Evolutionary conservation across 352 stramenopile genomes (phyloP).

Genomic region (Pythium aquatile): DNA sequence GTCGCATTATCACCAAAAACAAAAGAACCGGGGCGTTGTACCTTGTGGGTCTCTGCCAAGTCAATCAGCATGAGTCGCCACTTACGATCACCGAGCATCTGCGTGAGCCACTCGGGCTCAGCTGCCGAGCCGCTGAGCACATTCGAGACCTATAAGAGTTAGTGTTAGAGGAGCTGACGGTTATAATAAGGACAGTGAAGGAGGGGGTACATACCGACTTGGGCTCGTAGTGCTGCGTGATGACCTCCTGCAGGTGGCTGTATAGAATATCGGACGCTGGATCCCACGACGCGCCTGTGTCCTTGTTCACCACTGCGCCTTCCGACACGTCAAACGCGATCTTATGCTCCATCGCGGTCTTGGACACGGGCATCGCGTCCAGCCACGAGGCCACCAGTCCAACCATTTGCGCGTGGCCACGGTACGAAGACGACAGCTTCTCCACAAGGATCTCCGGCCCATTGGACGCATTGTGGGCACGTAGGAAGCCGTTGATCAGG

Average conservation of each 20-base stretch:
- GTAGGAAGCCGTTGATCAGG: slow-evolving; percentile 83
- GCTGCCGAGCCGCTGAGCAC: slow-evolving; percentile 73
- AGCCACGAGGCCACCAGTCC: slow-evolving; percentile 81
- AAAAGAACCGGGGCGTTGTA: slow-evolving; percentile 15
- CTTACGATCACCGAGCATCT: slow-evolving; percentile 80
- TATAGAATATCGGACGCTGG: slow-evolving; percentile 78
- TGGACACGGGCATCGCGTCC: slow-evolving; percentile 58
- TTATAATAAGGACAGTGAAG: neutral
- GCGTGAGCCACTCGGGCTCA: slow-evolving; percentile 80
- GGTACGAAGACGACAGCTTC: slow-evolving; percentile 83
- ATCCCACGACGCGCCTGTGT: slow-evolving; percentile 69
- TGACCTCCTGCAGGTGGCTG: slow-evolving; percentile 67
- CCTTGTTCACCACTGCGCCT: slow-evolving; percentile 53
- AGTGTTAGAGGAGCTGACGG: slow-evolving; percentile 2
- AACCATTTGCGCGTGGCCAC: slow-evolving; percentile 87
- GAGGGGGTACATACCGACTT: slow-evolving; percentile 46
- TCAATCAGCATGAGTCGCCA: slow-evolving; percentile 87
- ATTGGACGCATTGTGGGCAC: slow-evolving; percentile 74
- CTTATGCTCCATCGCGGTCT: slow-evolving; percentile 66
- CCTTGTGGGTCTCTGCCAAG: slow-evolving; percentile 82
- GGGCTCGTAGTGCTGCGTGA: slow-evolving; percentile 82
- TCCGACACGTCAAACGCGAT: slow-evolving; percentile 73
- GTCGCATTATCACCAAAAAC: no score
- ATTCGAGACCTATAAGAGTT: slow-evolving; percentile 57
- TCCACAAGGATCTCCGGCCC: slow-evolving; percentile 85